Base-by-base conservation (phyloP, 768 basidiomycete species). In the Cystofilobasidium capitatum region DNA sequence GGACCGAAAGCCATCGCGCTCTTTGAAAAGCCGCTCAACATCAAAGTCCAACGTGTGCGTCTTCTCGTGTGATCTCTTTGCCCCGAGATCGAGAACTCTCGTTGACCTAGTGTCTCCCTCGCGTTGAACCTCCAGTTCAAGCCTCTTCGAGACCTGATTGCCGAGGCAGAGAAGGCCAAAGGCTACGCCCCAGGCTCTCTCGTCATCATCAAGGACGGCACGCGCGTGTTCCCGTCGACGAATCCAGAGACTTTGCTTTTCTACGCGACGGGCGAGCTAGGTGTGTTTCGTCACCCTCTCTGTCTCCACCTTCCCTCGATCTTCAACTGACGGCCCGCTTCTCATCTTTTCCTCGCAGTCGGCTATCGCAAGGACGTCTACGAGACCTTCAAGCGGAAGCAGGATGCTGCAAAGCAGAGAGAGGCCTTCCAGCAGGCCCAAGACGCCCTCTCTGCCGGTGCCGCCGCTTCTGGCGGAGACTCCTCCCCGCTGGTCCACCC, bases 221-320 rank as follows among this genome's bases (percentile, higher is more conserved):
- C 51, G 31, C 51, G 51, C 51, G 51, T 55, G 26, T 55, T 31
- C 51, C 51, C 51, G 51, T 33, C 51, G 26, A 55, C 51, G 14
- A 55, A 55, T n/a, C 51, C 51, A 3, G 51, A 55, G 31, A 55
- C 51, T 26, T n/a, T 55, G 17, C 17, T 14, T 17, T 29, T 55
- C 51, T 55, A 31, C 29, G 33, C 29, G 14, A 9, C 5, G 1
- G 51, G 51, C 51, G 51, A 31, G 51, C 51, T 55, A 7, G 51
- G 51, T 55, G 51, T 16, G 51, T 51, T 13, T 17, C 29, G 1
- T 17, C 7, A 12, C 13, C 26, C 17, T 17, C 4, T 2, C 5
- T 17, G 12, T 6, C 51, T 31, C 29, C 47, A 20, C 3, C 7
- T 8, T 1, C n/a, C n/a, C 13, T 10, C n/a, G n/a, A n/a, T n/a